Conservation (phyloP, 225 moss, liverwort and hornwort species). For the Antitrichia curtipendula region DNA sequence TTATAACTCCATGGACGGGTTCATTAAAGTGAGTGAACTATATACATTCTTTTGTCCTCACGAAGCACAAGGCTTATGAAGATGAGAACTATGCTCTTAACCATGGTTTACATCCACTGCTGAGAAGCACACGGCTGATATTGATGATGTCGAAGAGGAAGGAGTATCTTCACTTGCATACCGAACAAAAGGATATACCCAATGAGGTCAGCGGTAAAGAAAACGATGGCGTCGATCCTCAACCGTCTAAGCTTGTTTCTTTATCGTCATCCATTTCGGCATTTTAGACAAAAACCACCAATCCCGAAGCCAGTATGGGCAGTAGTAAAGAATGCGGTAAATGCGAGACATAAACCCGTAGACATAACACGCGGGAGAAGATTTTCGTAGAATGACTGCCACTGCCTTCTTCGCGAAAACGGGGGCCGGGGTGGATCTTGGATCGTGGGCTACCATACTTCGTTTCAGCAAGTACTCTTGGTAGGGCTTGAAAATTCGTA, state of each 20-base stretch:
- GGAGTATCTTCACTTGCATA: background rate
- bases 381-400: background rate
- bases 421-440: constrained; percentile 25
- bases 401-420: constrained; percentile 34
- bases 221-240: background rate
- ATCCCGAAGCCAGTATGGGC: constrained; percentile 36
- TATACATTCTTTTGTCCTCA: background rate
- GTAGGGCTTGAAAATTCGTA: constrained; percentile 29
- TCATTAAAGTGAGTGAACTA: background rate
- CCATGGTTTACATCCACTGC: background rate
- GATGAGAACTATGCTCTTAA: background rate
- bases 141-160: background rate
- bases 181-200: background rate
- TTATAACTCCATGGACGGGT: background rate
- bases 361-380: constrained; percentile 8
- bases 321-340: constrained; percentile 14
- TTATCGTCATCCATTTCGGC: background rate
- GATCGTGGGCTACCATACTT: background rate
- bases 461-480: constrained; percentile 18
- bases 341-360: constrained; percentile 27
- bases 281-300: constrained; percentile 7
- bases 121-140: background rate
- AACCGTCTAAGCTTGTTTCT: background rate
- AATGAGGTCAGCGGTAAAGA: background rate
- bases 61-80: background rate